A percentile compares a stretch with the other conserved stretches of the same genome.
phyloP scores from a whole-genome alignment of 1,284 basidiomycete genomes.

The Amylostereum chailletii region DNA sequence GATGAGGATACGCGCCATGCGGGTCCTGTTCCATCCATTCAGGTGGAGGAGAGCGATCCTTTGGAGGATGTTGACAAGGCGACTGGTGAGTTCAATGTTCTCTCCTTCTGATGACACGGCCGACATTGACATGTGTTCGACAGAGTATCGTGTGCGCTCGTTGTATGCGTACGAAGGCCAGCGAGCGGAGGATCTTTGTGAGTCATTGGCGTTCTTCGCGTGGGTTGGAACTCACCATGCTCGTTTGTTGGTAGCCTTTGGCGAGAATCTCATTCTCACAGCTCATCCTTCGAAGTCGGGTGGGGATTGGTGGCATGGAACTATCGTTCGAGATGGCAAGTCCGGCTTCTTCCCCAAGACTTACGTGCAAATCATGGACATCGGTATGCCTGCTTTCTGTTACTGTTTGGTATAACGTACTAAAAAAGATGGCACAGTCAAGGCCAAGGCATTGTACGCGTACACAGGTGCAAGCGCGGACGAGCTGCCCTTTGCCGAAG shows the following conservation, averaged over 20 bases:
- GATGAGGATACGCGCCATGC: conserved; percentile 20
- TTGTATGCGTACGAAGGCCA: conserved; percentile 81
- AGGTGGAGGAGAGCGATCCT: conserved; percentile 47
- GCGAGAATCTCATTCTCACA: conserved; percentile 70
- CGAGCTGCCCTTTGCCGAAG: conserved; percentile 78
- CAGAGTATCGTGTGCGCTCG: conserved; percentile 66
- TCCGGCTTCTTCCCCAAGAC: conserved; percentile 88
- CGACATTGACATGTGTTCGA: conserved; percentile 17
- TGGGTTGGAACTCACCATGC: background rate
- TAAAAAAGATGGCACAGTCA: conserved; percentile 26
- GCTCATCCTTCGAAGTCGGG: conserved; percentile 82
- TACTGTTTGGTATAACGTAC: background rate
- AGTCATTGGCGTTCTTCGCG: conserved; percentile 20
- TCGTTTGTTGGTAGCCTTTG: conserved; percentile 52
- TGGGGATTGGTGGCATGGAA: conserved; percentile 93
- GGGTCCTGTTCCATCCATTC: conserved; percentile 42
- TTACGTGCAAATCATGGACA: conserved; percentile 69
- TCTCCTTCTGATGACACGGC: background rate
- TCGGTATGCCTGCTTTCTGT: conserved; percentile 39
- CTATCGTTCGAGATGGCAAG: conserved; percentile 53
- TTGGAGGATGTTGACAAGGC: conserved; percentile 76
- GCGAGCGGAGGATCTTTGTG: conserved; percentile 80
- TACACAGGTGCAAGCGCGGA: conserved; percentile 68
- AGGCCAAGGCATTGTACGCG: conserved; percentile 73
- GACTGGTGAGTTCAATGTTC: conserved; percentile 34